Evolutionary conservation across 2,329 filamentous ascomycete species (phyloP), one percentile per base, ranked within the genome.

Genomic region (Hawksworthiomyces lignivorus): DNA sequence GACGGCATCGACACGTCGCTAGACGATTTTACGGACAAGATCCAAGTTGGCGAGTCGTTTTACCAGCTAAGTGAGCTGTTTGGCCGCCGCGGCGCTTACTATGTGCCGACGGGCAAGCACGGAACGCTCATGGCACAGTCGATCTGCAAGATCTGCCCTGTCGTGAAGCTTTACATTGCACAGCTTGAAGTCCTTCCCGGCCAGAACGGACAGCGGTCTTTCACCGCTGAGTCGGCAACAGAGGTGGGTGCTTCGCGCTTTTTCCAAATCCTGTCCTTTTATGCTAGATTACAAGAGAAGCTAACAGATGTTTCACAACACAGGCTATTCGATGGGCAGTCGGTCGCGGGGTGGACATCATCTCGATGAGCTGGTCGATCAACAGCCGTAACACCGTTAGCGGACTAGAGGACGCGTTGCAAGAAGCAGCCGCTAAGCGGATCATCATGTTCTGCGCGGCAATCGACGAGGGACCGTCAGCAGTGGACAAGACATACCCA

Each of bases 341-440:
- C 15, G 22, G 35, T n/a, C 38, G 41, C 4, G 39, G 36, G 10
- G 44, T 43, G 5, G 39, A 43, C 28, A 46, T 46, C 27, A 43
- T 46, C 28, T 43, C 39, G 8, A 46, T 46, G 40, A 40, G 36
- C 36, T 46, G 44, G 44, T 39, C 39, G 17, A 43, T 46, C 36
- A 36, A 19, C 17, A 26, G 36, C 14, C 12, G 20, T 14, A 20
- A 35, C 15, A 11, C 9, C 2, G 28, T 41, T 12, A 7, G 9
- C 12, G 3, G 14, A 3, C 33, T 45, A 8, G 33, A 41, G 4
- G 30, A 20, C 4, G 38, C 33, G 12, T 19, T 45, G 17, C 18
- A 27, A 4, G 7, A 22, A 24, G 37, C 38, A 3, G 22, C 10
- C 4, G 14, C 7, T 7, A 11, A 36, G 21, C 7, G 20, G 7